Evolutionary conservation across 192 early-diverging fungal species (phyloP).

Genomic region (Podila verticillata): DNA sequence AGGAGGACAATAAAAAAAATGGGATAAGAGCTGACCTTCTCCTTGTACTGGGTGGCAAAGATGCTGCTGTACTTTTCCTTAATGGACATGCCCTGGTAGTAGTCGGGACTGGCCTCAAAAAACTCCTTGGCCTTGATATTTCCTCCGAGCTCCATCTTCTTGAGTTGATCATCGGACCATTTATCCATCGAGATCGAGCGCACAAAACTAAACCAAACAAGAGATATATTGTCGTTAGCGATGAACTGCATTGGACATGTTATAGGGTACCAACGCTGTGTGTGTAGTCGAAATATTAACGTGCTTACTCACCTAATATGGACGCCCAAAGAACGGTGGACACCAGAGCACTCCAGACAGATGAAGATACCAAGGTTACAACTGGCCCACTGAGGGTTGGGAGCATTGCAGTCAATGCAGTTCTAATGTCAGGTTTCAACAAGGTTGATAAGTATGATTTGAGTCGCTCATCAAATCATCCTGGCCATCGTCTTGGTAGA

Average conservation of each 20-base stretch:
- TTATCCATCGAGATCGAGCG: slow-evolving; percentile 99
- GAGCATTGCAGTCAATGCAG: slow-evolving; percentile 92
- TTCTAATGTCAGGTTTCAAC: slow-evolving; percentile 39
- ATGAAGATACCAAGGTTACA: slow-evolving; percentile 96
- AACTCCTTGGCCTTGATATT: slow-evolving; percentile 88
- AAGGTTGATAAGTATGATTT: not conserved
- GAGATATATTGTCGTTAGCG: not conserved
- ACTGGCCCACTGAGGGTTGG: slow-evolving; percentile 90
- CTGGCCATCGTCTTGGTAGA: no score
- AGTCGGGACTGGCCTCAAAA: slow-evolving; percentile 85
- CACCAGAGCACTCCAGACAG: slow-evolving; percentile 93
- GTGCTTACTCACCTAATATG: slow-evolving; percentile 65
- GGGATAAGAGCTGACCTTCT: slow-evolving; percentile 72
- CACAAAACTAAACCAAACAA: slow-evolving; percentile 78
- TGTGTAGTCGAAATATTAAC: not conserved
- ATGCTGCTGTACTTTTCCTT: slow-evolving; percentile 89
- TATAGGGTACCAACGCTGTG: not conserved
- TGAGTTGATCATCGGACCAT: slow-evolving; percentile 95
- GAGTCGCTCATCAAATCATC: not conserved
- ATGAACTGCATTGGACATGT: not conserved
- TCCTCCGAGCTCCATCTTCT: slow-evolving; percentile 93
- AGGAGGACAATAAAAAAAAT: no score
- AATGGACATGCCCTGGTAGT: slow-evolving; percentile 76
- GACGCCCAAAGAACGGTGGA: slow-evolving; percentile 86
- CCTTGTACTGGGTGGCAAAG: slow-evolving; percentile 87